Percentiles rank a stretch among this genome's conserved stretches.
Conservation (phyloP, 2,329 filamentous ascomycete species). For the Corinectria fuckeliana region DNA sequence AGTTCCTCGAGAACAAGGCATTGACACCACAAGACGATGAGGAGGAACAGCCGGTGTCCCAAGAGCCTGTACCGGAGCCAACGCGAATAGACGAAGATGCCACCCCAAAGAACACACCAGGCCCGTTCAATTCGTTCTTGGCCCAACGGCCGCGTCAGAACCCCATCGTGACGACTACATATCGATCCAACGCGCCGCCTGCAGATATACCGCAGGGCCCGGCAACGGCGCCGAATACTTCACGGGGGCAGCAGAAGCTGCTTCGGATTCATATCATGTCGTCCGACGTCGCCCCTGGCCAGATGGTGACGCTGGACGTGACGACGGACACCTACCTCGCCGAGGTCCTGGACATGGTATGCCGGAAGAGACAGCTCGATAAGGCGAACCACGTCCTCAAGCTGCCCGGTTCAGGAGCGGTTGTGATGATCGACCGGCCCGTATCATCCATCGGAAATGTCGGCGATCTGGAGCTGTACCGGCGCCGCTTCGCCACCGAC, state of each 20-base stretch:
- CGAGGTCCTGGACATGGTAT: slow-evolving; percentile 80
- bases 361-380: slow-evolving; percentile 78
- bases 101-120: slow-evolving; percentile 36
- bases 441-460: slow-evolving; percentile 80
- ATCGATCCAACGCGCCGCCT: slow-evolving; percentile 59
- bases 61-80: slow-evolving; percentile 45
- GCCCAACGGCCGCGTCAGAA: slow-evolving; percentile 55
- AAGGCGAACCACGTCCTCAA: slow-evolving; percentile 82
- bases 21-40: slow-evolving; percentile 72
- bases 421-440: slow-evolving; percentile 78
- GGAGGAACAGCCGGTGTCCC: slow-evolving; percentile 32
- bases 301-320: slow-evolving; percentile 75
- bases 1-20: slow-evolving; percentile 72
- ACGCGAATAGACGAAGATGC: slow-evolving; percentile 35
- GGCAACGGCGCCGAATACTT: slow-evolving; percentile 50
- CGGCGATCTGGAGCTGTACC: slow-evolving; percentile 76
- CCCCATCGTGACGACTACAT: slow-evolving; percentile 67
- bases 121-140: slow-evolving; percentile 40
- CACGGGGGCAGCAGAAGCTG: slow-evolving; percentile 71
- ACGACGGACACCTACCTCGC: slow-evolving; percentile 85
- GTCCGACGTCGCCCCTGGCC: slow-evolving; percentile 73
- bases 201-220: slow-evolving; percentile 63
- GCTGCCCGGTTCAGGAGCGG: slow-evolving; percentile 74
- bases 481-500: slow-evolving; percentile 77
- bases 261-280: slow-evolving; percentile 75